Base-by-base conservation (phyloP, 1,139 yeast genomes). In the Hansenula lynferdii region DNA sequence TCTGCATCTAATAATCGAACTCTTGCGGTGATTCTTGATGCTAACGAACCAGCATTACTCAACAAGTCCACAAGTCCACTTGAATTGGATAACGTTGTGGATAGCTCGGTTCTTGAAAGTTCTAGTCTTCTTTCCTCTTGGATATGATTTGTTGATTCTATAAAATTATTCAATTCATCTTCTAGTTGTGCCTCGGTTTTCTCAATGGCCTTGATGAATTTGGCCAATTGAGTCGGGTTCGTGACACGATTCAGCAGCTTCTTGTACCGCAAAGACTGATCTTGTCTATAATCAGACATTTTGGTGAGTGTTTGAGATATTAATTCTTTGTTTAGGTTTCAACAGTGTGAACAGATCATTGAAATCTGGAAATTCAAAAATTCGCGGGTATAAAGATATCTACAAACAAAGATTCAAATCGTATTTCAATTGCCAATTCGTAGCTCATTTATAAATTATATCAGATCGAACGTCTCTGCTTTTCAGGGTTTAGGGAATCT, bases 1-100 rank as follows among this genome's bases (percentile, higher is more conserved):
- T 89, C 96, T 37, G 67, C 66, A 56, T 87, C 96, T 34, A 86
- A 66, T 7, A 80, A 62, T 42, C 83, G 71, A 42, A 87, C 85
- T 49, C 81, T 77, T 36, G 73, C 75, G 1, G 95, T 84, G 39
- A 87, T 74, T 16, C 75, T 65, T 31, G 72, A 67, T 4, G 95
- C 92, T 43, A 81, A 67, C 40, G 72, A 74, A 42, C 83, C 78
- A 0, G 95, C 85, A 25, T 70, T 65, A 8, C 77, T 64, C 43
- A 83, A 70, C 24, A 78, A 65, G 25, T 63, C 60, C 14, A 71
- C 68, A 43, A 85, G 62, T 12, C 74, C 69, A 31, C 67, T 65
- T 10, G 81, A 73, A 21, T 53, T 47, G 20, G 51, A 54, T 37
- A 72, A 49, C 0, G 72, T 60, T 0, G 72, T 60, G 0, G 77